These are phyloP conservation scores for Alternaria atra DNA, from an alignment of 2,329 filamentous ascomycete species.

Conservation along the genomic window DNA sequence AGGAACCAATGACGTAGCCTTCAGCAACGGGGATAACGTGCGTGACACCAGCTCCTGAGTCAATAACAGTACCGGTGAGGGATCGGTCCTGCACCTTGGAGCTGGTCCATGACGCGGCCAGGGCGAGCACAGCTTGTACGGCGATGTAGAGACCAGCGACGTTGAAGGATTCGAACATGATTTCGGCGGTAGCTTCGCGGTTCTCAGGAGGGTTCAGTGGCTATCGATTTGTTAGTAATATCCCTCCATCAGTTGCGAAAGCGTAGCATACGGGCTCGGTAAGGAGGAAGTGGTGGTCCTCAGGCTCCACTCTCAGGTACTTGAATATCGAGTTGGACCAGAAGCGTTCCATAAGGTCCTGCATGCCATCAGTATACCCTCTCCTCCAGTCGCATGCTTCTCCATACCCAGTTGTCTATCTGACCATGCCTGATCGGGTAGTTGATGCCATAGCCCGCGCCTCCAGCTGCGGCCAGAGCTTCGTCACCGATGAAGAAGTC, in stretches of 20 bases:
- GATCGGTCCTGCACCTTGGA: constrained; percentile 97
- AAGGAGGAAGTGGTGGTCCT: constrained; percentile 98
- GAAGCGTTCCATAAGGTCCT: constrained; percentile 99
- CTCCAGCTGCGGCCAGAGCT: constrained; percentile 81
- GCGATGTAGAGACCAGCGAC: constrained; percentile 99
- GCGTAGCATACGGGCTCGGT: constrained; percentile 82
- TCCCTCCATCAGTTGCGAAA: not conserved
- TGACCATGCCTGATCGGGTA: constrained; percentile 98
- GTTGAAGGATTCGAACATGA: constrained; percentile 99
- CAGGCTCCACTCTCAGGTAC: constrained; percentile 95
- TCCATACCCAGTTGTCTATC: constrained; percentile 93
- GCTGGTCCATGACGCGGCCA: constrained; percentile 98
- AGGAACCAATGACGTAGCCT: constrained; percentile 98
- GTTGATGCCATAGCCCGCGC: constrained; percentile 93
- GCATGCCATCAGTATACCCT: constrained; percentile 24
- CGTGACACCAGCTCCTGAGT: constrained; percentile 97
- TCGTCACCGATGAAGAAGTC: constrained; percentile 99
- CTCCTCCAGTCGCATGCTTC: not conserved
- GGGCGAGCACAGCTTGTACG: constrained; percentile 93
- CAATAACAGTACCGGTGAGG: constrained; percentile 95
- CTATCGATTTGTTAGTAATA: constrained; percentile 57
- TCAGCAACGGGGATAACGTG: constrained; percentile 99
- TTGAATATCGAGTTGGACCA: constrained; percentile 99
- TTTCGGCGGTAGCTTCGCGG: constrained; percentile 98
- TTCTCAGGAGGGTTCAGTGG: constrained; percentile 98